phyloP scores from a whole-genome alignment of 2,329 filamentous ascomycete species.

The Trichoderma afroharzianum region DNA sequence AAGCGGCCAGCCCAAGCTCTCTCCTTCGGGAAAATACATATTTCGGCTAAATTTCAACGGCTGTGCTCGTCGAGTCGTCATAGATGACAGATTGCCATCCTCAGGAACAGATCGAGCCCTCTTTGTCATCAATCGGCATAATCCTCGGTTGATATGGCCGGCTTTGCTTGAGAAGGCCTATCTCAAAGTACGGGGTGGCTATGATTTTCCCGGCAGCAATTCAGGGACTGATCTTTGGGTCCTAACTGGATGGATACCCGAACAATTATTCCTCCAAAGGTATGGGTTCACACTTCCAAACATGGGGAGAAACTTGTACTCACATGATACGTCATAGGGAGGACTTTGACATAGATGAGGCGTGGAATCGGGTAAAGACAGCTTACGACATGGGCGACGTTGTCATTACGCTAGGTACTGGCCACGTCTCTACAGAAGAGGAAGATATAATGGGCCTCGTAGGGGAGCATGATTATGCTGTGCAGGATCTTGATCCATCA shows the following conservation, averaged over 20 bases:
- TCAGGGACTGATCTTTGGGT: conserved; percentile 93
- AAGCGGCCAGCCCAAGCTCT: conserved; percentile 57
- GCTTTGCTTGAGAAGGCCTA: conserved; percentile 95
- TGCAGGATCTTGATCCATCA: conserved; percentile 69
- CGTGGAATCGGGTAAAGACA: conserved; percentile 74
- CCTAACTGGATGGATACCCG: conserved; percentile 92
- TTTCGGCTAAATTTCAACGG: conserved; percentile 96
- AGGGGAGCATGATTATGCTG: conserved; percentile 89
- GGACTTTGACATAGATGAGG: conserved; percentile 68
- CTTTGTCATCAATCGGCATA: conserved; percentile 82
- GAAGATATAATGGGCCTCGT: conserved; percentile 79
- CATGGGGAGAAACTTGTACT: neutral
- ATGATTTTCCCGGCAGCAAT: conserved; percentile 97
- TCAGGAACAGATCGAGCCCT: conserved; percentile 73
- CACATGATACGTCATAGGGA: conserved; percentile 49
- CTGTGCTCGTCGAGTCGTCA: conserved; percentile 78
- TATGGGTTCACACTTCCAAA: conserved; percentile 27
- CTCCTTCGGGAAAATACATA: conserved; percentile 82
- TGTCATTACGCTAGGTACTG: conserved; percentile 85
- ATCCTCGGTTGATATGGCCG: conserved; percentile 82
- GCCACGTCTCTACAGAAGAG: conserved; percentile 70
- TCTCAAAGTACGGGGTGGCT: conserved; percentile 88
- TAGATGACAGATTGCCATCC: conserved; percentile 82
- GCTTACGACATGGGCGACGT: conserved; percentile 77
- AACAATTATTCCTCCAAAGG: conserved; percentile 87